Evolutionary conservation across 192 early-diverging fungal species (phyloP), one percentile per base, ranked within the genome.

Genomic region (Podila epicladia): DNA sequence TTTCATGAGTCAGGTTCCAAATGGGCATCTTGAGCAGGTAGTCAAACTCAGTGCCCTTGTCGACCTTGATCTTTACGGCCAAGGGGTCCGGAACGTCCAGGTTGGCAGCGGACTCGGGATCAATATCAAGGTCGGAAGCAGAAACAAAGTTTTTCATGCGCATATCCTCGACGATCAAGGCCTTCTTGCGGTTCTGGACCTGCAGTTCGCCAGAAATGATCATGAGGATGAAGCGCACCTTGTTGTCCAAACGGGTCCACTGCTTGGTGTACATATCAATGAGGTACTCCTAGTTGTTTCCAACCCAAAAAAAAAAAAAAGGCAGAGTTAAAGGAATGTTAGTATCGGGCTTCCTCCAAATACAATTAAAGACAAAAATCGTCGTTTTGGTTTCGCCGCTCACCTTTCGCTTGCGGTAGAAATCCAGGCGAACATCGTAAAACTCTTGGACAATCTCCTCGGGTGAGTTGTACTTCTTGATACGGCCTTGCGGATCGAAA

Each of bases 1-100:
- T 96, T 68, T 99, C 94, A 62, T 87, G 82, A 12, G 97, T 98
- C 72, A 99, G 87, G 64, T 89, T 95, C 91, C 94, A 95, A 55
- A 98, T 94, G 32, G 94, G 92, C 91, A 98, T 96, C 22, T 85
- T 86, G 69, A 99, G 79, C 29, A 99, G 85, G 71, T 98, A 99
- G 74, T 97, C 95, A 71, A 88, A 98, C 60, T 67, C 93, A 87
- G 49, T 84, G 45, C 65, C 71, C 9, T 20, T 73, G 5, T 64
- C 67, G 20, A 65, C 62, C 51, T 71, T 72, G 62, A 64, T 13
- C 38, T 83, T 83, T 24, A 58, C 58, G 26, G 11, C 64, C 74
- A 15, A 41, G 72, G 64, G 55, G 29, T 50, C 45, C n/a, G 50
- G 85, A 82, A 19, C 62, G 67, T 57, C 88, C 69, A 26, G 5